phyloP scores from a whole-genome alignment of 345 rosid species.

The Rubroshorea leprosula region DNA sequence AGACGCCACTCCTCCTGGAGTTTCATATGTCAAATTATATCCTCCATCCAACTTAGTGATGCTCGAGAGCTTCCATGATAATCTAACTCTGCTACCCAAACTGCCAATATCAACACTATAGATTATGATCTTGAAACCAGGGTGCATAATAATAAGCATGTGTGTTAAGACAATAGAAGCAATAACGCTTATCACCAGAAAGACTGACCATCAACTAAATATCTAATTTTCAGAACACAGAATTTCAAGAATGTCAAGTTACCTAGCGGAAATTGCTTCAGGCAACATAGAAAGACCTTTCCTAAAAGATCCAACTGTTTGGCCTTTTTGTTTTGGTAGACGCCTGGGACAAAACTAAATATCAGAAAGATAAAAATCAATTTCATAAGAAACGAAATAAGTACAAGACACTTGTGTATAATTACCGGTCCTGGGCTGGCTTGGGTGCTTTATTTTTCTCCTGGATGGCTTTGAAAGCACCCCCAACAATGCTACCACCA shows the following conservation, averaged over 20 bases:
- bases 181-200: neutral
- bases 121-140: neutral
- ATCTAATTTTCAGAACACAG: neutral
- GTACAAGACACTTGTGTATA: conserved; percentile 18
- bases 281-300: conserved; percentile 86
- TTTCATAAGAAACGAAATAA: conserved; percentile 7
- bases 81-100: conserved; percentile 62
- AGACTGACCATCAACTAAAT: neutral
- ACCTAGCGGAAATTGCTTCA: conserved; percentile 75
- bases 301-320: conserved; percentile 92
- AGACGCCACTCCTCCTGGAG: neutral
- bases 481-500: conserved; percentile 85
- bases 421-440: conserved; percentile 77
- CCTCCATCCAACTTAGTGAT: neutral
- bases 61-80: conserved; percentile 48
- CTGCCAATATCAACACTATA: conserved; percentile 30
- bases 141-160: neutral
- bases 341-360: conserved; percentile 39
- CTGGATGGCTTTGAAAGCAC: conserved; percentile 71
- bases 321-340: conserved; percentile 86
- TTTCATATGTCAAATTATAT: neutral
- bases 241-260: conserved; percentile 41
- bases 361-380: conserved; percentile 10
- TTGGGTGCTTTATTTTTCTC: conserved; percentile 61
- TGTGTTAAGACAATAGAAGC: neutral